phyloP scores from a whole-genome alignment of 2,329 filamentous ascomycete genomes.

The Colletotrichum sp. region DNA sequence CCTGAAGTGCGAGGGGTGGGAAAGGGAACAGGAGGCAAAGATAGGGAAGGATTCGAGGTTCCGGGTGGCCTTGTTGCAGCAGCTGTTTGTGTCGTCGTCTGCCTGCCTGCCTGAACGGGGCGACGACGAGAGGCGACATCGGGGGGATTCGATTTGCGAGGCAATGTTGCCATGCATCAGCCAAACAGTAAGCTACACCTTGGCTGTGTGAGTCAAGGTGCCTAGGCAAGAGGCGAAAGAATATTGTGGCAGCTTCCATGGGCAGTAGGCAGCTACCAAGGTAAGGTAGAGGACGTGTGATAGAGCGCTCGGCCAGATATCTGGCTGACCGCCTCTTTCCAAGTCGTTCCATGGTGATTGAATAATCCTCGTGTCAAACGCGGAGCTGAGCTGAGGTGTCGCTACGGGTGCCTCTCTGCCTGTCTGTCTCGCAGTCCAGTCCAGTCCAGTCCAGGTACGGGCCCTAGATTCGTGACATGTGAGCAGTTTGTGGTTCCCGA shows the following conservation, averaged over 20 bases:
- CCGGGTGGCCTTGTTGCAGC: neutral
- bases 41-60: neutral
- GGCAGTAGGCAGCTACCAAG: neutral
- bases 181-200: neutral
- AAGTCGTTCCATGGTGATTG: neutral
- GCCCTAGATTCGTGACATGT: constrained; percentile 13
- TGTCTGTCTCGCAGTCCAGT: neutral
- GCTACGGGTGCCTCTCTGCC: neutral
- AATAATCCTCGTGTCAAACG: neutral
- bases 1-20: neutral
- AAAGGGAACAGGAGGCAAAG: neutral
- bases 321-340: constrained; percentile 17
- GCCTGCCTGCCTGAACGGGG: neutral
- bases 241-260: constrained; percentile 9
- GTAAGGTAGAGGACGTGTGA: neutral
- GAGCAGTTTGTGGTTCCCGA: constrained; percentile 17
- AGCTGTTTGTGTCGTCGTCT: neutral
- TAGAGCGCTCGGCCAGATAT: neutral
- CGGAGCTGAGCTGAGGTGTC: constrained; percentile 3
- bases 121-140: neutral
- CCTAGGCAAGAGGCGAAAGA: neutral
- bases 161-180: neutral
- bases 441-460: neutral
- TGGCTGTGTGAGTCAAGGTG: neutral
- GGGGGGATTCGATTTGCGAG: neutral